Base-by-base conservation (phyloP, 2,329 filamentous ascomycete species). In the Paradendryphiella salina region DNA sequence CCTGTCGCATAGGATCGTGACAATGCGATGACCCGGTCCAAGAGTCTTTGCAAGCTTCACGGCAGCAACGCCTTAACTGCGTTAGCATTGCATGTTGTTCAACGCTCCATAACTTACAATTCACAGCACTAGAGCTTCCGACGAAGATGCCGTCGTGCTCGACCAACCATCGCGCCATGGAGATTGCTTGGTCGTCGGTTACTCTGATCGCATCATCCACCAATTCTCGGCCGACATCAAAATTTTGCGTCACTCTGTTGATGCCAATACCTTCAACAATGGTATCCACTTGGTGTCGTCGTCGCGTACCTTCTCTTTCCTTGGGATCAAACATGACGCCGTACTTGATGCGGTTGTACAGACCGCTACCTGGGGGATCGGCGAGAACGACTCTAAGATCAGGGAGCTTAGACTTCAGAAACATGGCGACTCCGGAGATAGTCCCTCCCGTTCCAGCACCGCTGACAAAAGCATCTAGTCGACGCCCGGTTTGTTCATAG, bases 251-350 rank as follows among this genome's bases (percentile, higher is more conserved):
- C n/a, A 96, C 81, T 2, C 94, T 86, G 70, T 96, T 99, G 73
- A 97, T 89, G 1, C 94, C 94, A 58, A 99, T 90, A 1, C 94
- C 94, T 75, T 99, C 95, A 21, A 99, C 90, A 58, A 99, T 90
- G 4, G 88, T 92, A 76, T 99, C 95, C 44, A 99, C 90, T 75
- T 99, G 95, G 64, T 89, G 86, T 52, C 94, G 81, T 40, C 95
- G 82, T 11, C 94, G 81, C 10, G 93, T 97, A 3, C 94, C 94
- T 78, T 99, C 94, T 58, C 82, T 84, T 76, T 99, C 94, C 23
- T 89, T 95, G 0, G 82, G 67, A 52, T 91, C 88, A 75, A 96
- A 99, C 90, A 99, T 96, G 54, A 99, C 94, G 4, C 93, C 94
- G 73, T 94, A 89, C 62, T 88, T 88, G 59, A 99, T 82, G 68